phyloP scores from a whole-genome alignment of 2,329 filamentous ascomycete species.

The Cladorrhinum sp. region DNA sequence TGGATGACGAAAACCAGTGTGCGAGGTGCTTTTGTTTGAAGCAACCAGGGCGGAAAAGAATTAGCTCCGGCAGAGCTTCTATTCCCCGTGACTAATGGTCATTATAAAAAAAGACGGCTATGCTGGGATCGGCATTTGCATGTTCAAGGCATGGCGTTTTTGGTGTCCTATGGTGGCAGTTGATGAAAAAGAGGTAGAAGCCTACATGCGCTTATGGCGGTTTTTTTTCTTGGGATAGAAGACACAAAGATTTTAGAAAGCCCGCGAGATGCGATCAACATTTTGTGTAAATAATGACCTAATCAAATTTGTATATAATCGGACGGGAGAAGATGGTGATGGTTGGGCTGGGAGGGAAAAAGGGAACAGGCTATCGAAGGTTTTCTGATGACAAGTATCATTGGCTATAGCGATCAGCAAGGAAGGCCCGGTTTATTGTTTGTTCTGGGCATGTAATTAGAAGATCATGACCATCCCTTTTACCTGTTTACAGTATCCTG shows the following conservation, averaged over 20 bases:
- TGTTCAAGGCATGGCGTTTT: conserved; percentile 10
- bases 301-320: background rate
- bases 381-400: background rate
- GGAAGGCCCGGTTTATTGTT: no score
- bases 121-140: conserved; percentile 15
- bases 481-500: no score
- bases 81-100: background rate
- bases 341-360: background rate
- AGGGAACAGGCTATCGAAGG: background rate
- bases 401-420: background rate
- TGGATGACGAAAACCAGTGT: background rate
- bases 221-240: background rate
- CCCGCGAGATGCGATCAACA: background rate
- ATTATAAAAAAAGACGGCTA: background rate
- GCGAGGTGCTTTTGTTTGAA: no score
- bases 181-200: background rate
- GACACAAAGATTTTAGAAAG: background rate
- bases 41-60: no score
- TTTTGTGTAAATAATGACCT: background rate
- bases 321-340: background rate
- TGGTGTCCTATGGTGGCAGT: background rate
- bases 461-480: no score
- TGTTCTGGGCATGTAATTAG: no score
- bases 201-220: background rate
- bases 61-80: no score